Base-by-base conservation (phyloP, 805 yeast genomes). In the Nakazawaea populi region DNA sequence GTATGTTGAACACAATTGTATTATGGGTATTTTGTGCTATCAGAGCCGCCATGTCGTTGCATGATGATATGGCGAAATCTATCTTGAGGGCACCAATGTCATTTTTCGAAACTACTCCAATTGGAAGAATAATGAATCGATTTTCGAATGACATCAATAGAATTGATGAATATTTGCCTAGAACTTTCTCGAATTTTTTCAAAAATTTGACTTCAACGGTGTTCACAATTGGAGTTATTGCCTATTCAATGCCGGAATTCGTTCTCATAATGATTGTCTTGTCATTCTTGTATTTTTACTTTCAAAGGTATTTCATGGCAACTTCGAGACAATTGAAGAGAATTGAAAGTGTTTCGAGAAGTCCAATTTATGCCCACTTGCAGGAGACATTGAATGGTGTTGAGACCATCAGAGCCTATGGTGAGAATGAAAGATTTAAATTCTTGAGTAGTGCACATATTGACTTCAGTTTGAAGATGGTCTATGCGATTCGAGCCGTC, bases 91-190 rank as follows among this genome's bases (percentile, higher is more conserved):
- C 97, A 0, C 97, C 97, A 55, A 92, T 91, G 97, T 78, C 89
- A 34, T 91, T 92, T 66, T 91, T 91, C 63, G 98, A 91, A 68
- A 89, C 96, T 1, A 91, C 98, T 0, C 98, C 97, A 51, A 83
- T 90, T 56, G 98, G 98, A 37, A 79, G 98, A 70, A 80, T 91
- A 52, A 72, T 90, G 66, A 91, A 91, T 72, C 76, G 98, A 65
- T 91, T 91, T 65, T 88, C 97, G 3, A 90, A 82, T 65, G 98
- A 91, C 73, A 80, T 91, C 48, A 88, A 88, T 69, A 87, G 87
- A 65, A 82, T 92, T 55, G 98, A 91, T 70, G 96, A 89, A 63
- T 73, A 74, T 31, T 70, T 82, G 55, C 87, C 89, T 10, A 75
- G 90, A 66, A 84, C 84, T 0, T 84, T 87, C 60, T 72, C 83